Evolutionary conservation across 2,329 filamentous ascomycete genomes (phyloP).

Genomic region (Microsporum ferrugineum): DNA sequence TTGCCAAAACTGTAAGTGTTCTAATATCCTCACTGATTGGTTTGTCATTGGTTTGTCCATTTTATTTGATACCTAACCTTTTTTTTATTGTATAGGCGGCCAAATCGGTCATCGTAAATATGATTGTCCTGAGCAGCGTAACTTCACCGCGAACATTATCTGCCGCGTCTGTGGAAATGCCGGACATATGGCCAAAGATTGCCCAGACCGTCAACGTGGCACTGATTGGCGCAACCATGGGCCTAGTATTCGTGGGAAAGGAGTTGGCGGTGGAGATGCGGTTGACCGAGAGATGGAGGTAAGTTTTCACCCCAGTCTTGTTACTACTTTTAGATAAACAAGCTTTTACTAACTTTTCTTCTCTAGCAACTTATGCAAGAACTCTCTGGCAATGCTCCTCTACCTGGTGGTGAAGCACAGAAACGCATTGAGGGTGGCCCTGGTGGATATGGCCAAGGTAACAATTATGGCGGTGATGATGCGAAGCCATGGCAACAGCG

Average conservation of each 20-base stretch:
- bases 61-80: constrained; percentile 7
- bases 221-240: constrained; percentile 81
- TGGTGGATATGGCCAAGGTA: constrained; percentile 46
- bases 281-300: constrained; percentile 93
- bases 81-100: constrained; percentile 45
- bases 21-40: constrained; percentile 2
- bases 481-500: constrained; percentile 83
- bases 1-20: constrained; percentile 74
- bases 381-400: constrained; percentile 61
- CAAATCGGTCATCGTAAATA: constrained; percentile 99
- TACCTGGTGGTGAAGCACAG: constrained; percentile 48
- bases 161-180: constrained; percentile 97
- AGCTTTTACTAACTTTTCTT: constrained; percentile 17
- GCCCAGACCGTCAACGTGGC: constrained; percentile 84
- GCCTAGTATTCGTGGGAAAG: constrained; percentile 30
- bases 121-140: constrained; percentile 93
- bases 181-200: constrained; percentile 96
- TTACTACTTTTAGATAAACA: background rate
- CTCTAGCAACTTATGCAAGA: constrained; percentile 90
- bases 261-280: constrained; percentile 63
- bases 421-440: constrained; percentile 81
- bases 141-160: constrained; percentile 98
- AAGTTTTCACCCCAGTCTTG: constrained; percentile 29
- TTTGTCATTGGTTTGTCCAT: background rate
- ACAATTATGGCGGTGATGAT: constrained; percentile 36